Evolutionary conservation across 768 basidiomycete genomes (phyloP).

Genomic region (Vararia minispora): DNA sequence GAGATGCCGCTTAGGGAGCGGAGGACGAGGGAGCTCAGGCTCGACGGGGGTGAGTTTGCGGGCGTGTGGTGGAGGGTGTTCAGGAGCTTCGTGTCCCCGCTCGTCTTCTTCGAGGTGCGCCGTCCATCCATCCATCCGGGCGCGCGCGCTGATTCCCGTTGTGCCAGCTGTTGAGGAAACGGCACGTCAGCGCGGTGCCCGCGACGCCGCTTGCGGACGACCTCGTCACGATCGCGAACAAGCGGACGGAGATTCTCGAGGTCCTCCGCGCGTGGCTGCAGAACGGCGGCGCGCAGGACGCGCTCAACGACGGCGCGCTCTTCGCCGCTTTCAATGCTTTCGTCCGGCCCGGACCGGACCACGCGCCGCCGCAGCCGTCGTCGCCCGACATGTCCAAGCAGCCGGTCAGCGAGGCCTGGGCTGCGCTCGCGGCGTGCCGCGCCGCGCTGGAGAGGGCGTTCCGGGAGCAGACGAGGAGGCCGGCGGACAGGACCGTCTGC

Average conservation of each 20-base stretch:
- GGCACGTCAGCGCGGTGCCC: conserved; percentile 46
- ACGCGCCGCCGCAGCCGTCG: conserved; percentile 30
- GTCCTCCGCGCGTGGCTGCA: conserved; percentile 64
- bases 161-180: conserved; percentile 61
- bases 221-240: conserved; percentile 36
- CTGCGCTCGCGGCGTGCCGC: conserved; percentile 1
- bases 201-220: conserved; percentile 31
- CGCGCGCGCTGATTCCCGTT: conserved; percentile 2
- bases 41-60: conserved; percentile 66
- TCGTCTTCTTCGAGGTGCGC: conserved; percentile 77
- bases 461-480: conserved; percentile 9
- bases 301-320: conserved; percentile 60
- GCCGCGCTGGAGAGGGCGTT: conserved; percentile 1
- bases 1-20: conserved; percentile 71
- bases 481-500: conserved; percentile 2
- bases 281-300: conserved; percentile 67
- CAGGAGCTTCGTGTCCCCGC: conserved; percentile 69
- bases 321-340: conserved; percentile 49
- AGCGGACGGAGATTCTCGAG: conserved; percentile 52
- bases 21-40: conserved; percentile 57
- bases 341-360: conserved; percentile 43
- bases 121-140: background rate
- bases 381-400: conserved; percentile 2
- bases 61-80: conserved; percentile 78
- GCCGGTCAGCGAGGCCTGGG: conserved; percentile 8